Evolutionary conservation across 345 rosid species (phyloP), one percentile per base, ranked within the genome.

Genomic region (Acer yangbiense): DNA sequence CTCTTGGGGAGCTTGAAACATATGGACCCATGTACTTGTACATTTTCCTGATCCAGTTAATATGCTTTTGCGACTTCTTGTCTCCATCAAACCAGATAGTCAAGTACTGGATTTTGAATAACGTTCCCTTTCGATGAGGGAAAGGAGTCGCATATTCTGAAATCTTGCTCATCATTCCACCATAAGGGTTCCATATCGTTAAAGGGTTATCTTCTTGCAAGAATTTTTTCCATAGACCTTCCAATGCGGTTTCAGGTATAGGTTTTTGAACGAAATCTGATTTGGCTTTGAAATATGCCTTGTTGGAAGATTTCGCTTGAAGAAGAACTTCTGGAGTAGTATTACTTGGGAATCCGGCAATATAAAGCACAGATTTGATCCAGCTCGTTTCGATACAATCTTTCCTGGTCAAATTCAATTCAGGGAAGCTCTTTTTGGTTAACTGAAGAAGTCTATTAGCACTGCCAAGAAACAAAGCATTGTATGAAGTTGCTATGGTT

Each of bases 351-450:
- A 66, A 73, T 3, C 71, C 71, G 7, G 71, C 71, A 44, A 68
- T 68, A 20, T 68, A 68, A 43, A 68, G 52, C 54, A 68, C 82
- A 69, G 7, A 76, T 55, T 75, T 71, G 2, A 85, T 76, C 88
- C 88, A 85, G 62, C 79, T 82, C 1, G 71, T 83, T 73, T 85
- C 86, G n/a, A 9, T 52, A 35, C 88, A 85, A 58, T 82, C 82
- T 1, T 80, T 55, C 14, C 16, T 23, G 0, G 78, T 65, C 62
- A 85, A 14, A 29, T 80, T 83, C 70, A 85, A 32, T 76, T 85
- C 80, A 9, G 88, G 88, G 63, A 85, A 85, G 23, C 75, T 65
- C 0, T 14, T 43, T 13, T 63, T 9, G 1, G 79, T 82, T n/a
- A 83, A 73, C 6, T 71, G 50, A 25, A 86, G 79, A 2, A 84